Percentiles rank a stretch among this genome's conserved stretches.
Evolutionary conservation across 371 early-diverging fungal species (phyloP).

Genomic region (Apophysomyces variabilis): DNA sequence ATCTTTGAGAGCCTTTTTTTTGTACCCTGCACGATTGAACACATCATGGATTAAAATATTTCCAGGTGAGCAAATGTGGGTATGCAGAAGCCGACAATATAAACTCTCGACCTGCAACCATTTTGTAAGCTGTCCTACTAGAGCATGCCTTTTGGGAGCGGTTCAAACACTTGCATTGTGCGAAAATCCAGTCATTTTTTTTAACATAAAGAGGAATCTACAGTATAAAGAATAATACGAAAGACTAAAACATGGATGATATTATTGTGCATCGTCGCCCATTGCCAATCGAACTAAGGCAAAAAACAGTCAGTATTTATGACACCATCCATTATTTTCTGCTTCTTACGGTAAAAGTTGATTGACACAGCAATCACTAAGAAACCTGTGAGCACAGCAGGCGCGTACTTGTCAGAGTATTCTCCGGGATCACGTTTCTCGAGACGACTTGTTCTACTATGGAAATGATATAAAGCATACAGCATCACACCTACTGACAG

Average conservation of each 20-base stretch:
- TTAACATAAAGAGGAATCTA: not conserved
- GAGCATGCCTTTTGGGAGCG: too few species aligned
- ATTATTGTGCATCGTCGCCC: constrained; percentile 15
- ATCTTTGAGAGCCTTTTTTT: too few species aligned
- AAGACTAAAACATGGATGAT: constrained; percentile 3
- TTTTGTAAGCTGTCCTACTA: too few species aligned
- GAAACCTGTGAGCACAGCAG: constrained; percentile 78
- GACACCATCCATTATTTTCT: not conserved
- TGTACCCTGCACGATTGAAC: too few species aligned
- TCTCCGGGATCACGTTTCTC: constrained; percentile 61
- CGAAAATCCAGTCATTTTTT: not conserved
- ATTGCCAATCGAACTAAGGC: constrained; percentile 15
- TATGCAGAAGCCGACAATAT: too few species aligned
- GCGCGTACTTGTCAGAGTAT: constrained; percentile 69
- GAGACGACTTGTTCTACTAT: constrained; percentile 79
- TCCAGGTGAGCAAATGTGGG: too few species aligned
- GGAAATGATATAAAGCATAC: constrained; percentile 86
- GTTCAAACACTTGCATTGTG: too few species aligned
- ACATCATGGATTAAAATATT: too few species aligned
- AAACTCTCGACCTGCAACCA: too few species aligned
- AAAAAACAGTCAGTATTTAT: not conserved
- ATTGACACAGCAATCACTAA: constrained; percentile 77
- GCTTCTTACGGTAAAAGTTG: constrained; percentile 85
- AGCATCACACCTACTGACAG: constrained; percentile 77
- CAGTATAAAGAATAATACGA: not conserved